Base-by-base conservation (phyloP, 495 filamentous ascomycete genomes). In the Neurospora africana region DNA sequence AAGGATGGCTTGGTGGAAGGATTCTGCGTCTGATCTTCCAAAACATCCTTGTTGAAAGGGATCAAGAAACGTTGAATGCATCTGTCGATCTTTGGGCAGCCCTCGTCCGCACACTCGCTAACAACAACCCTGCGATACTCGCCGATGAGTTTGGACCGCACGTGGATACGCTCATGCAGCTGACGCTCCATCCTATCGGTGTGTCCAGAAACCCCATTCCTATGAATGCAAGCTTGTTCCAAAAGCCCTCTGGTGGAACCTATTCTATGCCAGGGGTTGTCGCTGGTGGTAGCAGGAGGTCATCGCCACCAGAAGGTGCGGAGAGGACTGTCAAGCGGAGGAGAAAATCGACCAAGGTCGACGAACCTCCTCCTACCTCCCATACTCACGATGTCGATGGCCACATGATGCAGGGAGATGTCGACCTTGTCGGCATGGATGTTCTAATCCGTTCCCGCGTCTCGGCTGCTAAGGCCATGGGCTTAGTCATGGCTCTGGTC, bases 341-440 rank as follows among this genome's bases (percentile, higher is more conserved):
- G 39, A 89, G 92, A 75, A 94, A 93, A 78, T 91, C 90, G 0
- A 92, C 93, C 40, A 95, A 92, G 85, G 89, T 91, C 61, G 91
- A 94, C 74, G 88, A 92, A 27, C 79, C 87, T n/a, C 82, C 87
- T 35, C 78, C 88, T 1, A 71, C 84, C 11, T 81, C 83, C 35
- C 89, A 90, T 17, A 86, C 90, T 5, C 96, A 99, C 80, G 97
- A 99, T 79, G 93, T 99, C 41, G 95, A 99, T 78, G 95, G 93
- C 21, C 93, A 96, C 76, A 98, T 99, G 93, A 93, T 99, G 81
- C 92, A 93, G 76, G 95, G 95, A 58, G 95, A 99, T 77, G 90
- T 98, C 70, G 95, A 99, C 75, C 83, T 99, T 53, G 94, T 98
- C 36, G 94, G 96, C 65, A 84, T 90, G 68, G 96, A 99, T 71